Evolutionary conservation across 2,329 filamentous ascomycete species (phyloP).

Genomic region (Coniella vitis): DNA sequence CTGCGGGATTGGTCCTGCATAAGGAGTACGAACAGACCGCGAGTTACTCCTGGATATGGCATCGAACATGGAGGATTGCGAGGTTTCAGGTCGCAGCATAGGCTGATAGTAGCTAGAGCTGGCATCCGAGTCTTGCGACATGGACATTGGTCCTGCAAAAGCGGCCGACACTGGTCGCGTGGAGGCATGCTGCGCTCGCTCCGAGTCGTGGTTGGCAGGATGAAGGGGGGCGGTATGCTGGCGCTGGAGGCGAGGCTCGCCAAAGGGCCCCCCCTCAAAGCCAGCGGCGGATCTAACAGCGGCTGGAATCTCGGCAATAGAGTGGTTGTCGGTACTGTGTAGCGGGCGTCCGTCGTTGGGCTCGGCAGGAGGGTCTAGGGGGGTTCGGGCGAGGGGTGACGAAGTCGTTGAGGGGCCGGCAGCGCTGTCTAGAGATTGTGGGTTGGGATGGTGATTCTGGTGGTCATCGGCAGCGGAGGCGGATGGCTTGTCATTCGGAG

Average conservation of each 20-base stretch:
- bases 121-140: constrained; percentile 28
- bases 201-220: constrained; percentile 4
- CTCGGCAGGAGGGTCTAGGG: constrained; percentile 5
- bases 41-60: constrained; percentile 55
- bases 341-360: not conserved
- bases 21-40: constrained; percentile 47
- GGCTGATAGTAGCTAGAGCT: constrained; percentile 25
- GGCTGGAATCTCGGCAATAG: not conserved
- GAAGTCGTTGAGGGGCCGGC: constrained; percentile 1
- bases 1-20: constrained; percentile 54
- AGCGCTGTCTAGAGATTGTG: constrained; percentile 6
- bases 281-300: constrained; percentile 17
- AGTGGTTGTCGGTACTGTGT: constrained; percentile 3
- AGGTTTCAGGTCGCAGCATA: constrained; percentile 49
- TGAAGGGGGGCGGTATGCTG: constrained; percentile 12
- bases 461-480: constrained; percentile 26
- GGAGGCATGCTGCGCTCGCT: constrained; percentile 17
- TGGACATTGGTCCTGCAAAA: constrained; percentile 22
- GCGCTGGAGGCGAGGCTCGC: not conserved
- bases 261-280: not conserved
- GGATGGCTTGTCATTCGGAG: constrained; percentile 21
- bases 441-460: constrained; percentile 20
- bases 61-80: constrained; percentile 49
- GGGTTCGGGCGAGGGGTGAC: constrained; percentile 16
- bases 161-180: constrained; percentile 27